Evolutionary conservation across 768 basidiomycete species (phyloP), one percentile per base, ranked within the genome.

Genomic region (Infundibulicybe gibba): DNA sequence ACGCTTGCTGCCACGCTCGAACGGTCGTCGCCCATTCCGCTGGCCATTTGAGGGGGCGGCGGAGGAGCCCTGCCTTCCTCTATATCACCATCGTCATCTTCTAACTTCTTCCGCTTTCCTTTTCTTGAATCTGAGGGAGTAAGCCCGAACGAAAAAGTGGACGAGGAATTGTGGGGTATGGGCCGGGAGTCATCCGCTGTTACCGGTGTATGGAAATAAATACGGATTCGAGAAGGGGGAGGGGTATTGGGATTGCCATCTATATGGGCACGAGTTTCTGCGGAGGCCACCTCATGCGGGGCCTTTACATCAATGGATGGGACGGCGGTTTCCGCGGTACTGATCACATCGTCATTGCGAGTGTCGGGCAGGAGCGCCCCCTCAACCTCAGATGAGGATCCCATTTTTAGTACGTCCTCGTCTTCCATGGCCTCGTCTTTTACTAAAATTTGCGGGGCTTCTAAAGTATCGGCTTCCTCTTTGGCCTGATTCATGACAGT

Each of bases 201-300:
- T 52, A 87, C 87, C 50, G 90, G 90, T 19, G 90, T 91, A 70
- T 92, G 90, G 74, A 93, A 93, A 72, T 93, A 93, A 48, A 93
- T 89, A 58, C 90, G 87, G 57, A 93, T 83, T 52, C 90, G 85
- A 38, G 90, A 90, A 32, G 87, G 85, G 38, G 76, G 67, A 66
- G 84, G 64, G 58, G 78, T 62, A 67, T 51, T 65, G 35, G 61
- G 60, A 54, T 61, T 68, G 49, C 56, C 56, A 50, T 67, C 65
- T 32, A 62, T 49, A 38, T 61, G 41, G 19, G 54, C 52, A 44
- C 50, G 60, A 37, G 52, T 32, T 47, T 54, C 59, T 48, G 61
- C 45, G 19, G 55, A 56, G 17, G 60, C 49, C 9, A 55, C 35
- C 35, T n/a, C n/a, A 8, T 25, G 62, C 57, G 37, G 63, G 54